A percentile compares a stretch with the other conserved stretches of the same genome.
These are phyloP conservation scores for Parafenestella ontariensis DNA, from an alignment of 2,329 filamentous ascomycete species.

Conservation along the genomic window DNA sequence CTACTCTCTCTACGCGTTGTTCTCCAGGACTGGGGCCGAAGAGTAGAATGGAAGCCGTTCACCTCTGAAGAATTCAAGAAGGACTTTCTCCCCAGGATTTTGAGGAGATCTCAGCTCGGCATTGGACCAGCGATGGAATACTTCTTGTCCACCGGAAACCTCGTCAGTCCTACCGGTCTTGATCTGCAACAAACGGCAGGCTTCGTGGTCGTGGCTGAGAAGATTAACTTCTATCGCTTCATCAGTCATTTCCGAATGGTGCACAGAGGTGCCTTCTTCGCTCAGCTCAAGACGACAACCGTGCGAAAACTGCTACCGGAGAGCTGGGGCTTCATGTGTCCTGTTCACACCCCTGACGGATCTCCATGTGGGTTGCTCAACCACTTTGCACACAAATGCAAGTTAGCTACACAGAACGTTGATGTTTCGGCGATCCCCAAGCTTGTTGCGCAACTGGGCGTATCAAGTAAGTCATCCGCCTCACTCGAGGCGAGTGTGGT, in stretches of 20 bases:
- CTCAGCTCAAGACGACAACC: constrained; percentile 94
- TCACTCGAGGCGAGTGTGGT: constrained; percentile 83
- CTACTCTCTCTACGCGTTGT: constrained; percentile 68
- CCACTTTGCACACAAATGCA: constrained; percentile 94
- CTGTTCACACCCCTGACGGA: constrained; percentile 96
- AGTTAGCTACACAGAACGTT: constrained; percentile 77
- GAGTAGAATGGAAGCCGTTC: constrained; percentile 65
- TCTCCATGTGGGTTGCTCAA: constrained; percentile 93
- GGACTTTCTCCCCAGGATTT: constrained; percentile 79
- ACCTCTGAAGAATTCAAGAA: constrained; percentile 75
- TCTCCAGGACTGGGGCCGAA: constrained; percentile 62
- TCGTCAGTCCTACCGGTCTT: constrained; percentile 87
- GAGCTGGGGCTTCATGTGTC: constrained; percentile 97
- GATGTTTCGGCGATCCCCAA: constrained; percentile 78
- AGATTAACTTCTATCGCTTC: constrained; percentile 98
- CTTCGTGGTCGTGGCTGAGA: constrained; percentile 96
- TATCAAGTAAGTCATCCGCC: constrained; percentile 77
- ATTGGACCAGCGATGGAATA: constrained; percentile 88
- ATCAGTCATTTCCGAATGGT: constrained; percentile 99
- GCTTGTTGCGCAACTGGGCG: constrained; percentile 79
- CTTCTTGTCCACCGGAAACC: constrained; percentile 93
- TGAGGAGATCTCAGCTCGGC: constrained; percentile 85
- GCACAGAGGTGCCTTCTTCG: constrained; percentile 98
- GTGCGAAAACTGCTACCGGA: constrained; percentile 95
- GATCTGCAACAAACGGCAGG: constrained; percentile 95